phyloP scores from a whole-genome alignment of 176 grass and related monocot species.

The Echinochloa phyllopogon region DNA sequence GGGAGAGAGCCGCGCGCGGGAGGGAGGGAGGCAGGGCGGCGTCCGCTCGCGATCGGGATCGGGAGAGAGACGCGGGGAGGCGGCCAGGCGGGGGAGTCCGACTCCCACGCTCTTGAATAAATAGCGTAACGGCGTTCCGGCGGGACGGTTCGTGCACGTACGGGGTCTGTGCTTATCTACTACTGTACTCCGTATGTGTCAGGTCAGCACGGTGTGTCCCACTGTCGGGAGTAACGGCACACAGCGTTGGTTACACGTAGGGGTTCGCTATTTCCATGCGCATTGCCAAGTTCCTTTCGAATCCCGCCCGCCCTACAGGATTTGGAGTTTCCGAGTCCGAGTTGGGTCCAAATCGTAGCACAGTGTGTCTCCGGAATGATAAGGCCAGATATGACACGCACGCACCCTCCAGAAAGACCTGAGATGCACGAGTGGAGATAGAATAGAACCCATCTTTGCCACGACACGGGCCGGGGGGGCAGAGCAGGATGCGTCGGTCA shows the following conservation, averaged over 20 bases:
- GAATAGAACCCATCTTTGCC: neutral
- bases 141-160: neutral
- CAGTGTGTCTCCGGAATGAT: neutral
- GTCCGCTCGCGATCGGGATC: conserved; percentile 12
- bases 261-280: neutral
- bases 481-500: neutral
- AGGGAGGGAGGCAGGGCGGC: neutral
- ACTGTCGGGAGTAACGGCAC: neutral
- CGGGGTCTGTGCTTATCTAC: neutral
- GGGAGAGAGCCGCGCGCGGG: neutral
- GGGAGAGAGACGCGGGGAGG: conserved; percentile 27
- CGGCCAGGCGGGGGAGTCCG: neutral
- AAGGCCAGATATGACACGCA: neutral
- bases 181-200: too few relatives aligned
- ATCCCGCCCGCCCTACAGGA: neutral
- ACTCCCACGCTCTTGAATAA: conserved; percentile 1
- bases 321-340: neutral
- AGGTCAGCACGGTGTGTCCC: neutral
- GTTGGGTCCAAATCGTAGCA: neutral
- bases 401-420: neutral
- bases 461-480: neutral
- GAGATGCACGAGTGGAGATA: neutral
- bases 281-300: neutral
- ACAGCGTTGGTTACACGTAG: neutral
- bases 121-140: neutral